These are phyloP conservation scores for Mortierella sp. DNA, from an alignment of 371 early-diverging fungal genomes.

Conservation along the genomic window DNA sequence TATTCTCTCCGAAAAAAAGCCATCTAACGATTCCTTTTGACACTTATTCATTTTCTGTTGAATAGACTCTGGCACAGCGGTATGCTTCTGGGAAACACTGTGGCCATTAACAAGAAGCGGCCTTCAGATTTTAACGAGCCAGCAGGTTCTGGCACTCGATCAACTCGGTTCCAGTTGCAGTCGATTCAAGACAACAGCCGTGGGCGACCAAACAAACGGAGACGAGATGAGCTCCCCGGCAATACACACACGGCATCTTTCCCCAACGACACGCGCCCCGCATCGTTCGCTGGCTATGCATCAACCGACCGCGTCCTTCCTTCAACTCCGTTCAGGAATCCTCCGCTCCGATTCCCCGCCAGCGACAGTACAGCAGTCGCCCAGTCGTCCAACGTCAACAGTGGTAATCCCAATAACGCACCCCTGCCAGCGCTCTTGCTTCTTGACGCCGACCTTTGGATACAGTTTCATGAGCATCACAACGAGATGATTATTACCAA, in stretches of 20 bases:
- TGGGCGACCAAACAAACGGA: not conserved
- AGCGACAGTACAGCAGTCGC: not conserved
- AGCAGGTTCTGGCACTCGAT: not conserved
- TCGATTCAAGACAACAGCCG: not conserved
- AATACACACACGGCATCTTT: not conserved
- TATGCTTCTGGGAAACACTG: not conserved
- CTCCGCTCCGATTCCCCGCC: not conserved
- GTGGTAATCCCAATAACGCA: not conserved
- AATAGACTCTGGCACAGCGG: not conserved
- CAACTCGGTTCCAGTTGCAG: not conserved
- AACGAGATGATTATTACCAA: conserved; percentile 74
- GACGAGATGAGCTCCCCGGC: not conserved
- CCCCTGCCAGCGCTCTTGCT: conserved; percentile 25
- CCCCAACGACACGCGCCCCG: not conserved
- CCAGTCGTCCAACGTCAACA: not conserved
- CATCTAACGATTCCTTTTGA: too few relatives aligned
- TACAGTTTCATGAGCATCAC: conserved; percentile 44
- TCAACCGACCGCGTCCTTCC: not conserved
- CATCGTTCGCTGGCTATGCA: not conserved
- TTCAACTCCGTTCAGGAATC: not conserved
- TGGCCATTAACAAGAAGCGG: not conserved
- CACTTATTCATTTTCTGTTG: not conserved
- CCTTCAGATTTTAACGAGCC: not conserved
- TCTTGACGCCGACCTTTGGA: conserved; percentile 59
- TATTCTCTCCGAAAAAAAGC: too few relatives aligned